phyloP scores from a whole-genome alignment of 129 eudicot genomes.

The Flaveria brownii region DNA sequence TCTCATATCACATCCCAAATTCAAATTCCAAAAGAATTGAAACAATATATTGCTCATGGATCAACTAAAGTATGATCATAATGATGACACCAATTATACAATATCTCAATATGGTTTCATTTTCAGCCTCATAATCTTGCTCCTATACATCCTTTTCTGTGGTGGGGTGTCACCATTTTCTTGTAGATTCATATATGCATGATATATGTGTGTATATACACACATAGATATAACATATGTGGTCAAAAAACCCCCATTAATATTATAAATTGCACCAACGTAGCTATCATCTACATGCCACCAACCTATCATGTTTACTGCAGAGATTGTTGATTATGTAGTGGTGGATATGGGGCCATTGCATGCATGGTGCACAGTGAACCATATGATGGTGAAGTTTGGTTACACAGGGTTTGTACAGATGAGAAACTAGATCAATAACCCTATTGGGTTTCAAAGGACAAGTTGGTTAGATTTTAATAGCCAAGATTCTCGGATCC shows the following conservation, averaged over 20 bases:
- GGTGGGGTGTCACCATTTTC: constrained; percentile 39
- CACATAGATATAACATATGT: constrained; percentile 5
- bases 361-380: constrained; percentile 34
- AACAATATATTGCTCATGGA: constrained; percentile 33
- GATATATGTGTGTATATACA: constrained; percentile 1
- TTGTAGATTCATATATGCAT: neutral
- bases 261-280: constrained; percentile 21
- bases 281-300: constrained; percentile 31
- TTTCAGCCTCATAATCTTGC: constrained; percentile 31
- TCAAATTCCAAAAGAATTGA: constrained; percentile 9
- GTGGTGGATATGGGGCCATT: constrained; percentile 37
- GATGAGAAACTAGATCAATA: constrained; percentile 22
- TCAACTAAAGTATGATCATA: constrained; percentile 28
- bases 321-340: constrained; percentile 15
- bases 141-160: constrained; percentile 27
- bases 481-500: constrained; percentile 51
- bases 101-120: constrained; percentile 25
- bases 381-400: constrained; percentile 26
- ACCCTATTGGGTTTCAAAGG: constrained; percentile 34
- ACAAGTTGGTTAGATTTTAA: constrained; percentile 33
- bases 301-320: constrained; percentile 26
- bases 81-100: constrained; percentile 28
- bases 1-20: no score
- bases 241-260: constrained; percentile 30
- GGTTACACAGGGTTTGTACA: constrained; percentile 38